Base-by-base conservation (phyloP, 768 basidiomycete genomes). In the Suillus luteus region DNA sequence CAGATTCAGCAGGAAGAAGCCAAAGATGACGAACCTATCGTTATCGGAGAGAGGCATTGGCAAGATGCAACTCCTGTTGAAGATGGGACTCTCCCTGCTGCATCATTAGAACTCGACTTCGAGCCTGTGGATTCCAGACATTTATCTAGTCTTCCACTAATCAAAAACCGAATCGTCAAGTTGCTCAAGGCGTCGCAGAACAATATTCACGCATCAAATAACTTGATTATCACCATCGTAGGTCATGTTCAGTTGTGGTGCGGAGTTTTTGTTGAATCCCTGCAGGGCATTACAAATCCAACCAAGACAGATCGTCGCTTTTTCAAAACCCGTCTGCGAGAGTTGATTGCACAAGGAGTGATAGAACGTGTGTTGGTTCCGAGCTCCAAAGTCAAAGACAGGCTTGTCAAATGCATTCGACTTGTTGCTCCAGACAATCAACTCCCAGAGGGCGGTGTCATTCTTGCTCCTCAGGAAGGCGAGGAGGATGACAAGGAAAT, bases 291-390 rank as follows among this genome's bases (percentile, higher is more conserved):
- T 72, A 68, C 79, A 24, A 87, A 88, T 71, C 91, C 91, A 38
- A 86, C 84, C 5, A 91, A 88, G 73, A 85, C 85, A 5, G 89
- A 93, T 67, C 84, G 93, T n/a, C 85, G 93, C 15, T 92, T 93
- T 70, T 93, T 95, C 72, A 86, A 88, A 70, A 85, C 83, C 41
- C 82, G 92, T 51, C 78, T 95, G 46, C 84, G 86, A 2, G 91
- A 90, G 67, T 79, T 95, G 69, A 83, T 91, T 22, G 83, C 86
- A 60, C 85, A 89, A 70, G 87, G 91, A 8, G 70, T 91, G 44
- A 83, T 95, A 41, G 93, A 95, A 72, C 88, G 86, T 64, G 85
- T 95, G 35, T 75, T 85, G 49, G 87, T 93, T 10, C 89, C 90
- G 5, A 86, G 82, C 69, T 78, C 75, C 62, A 85, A 81, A 67